Evolutionary conservation across 805 yeast species (phyloP).

Genomic region (Candida krabiensis): DNA sequence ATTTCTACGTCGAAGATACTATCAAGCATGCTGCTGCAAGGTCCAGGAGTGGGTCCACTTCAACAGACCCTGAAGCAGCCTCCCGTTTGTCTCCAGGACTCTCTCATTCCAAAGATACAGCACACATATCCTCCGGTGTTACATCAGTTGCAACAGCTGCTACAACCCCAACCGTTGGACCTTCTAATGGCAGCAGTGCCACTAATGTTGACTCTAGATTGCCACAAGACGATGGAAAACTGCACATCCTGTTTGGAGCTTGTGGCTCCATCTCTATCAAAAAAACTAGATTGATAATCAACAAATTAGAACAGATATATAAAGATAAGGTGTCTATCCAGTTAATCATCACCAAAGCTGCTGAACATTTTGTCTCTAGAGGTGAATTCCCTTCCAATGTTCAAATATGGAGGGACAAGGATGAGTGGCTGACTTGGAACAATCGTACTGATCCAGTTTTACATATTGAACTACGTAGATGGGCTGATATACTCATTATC

Average conservation of each 20-base stretch:
- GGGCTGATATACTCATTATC: conserved; percentile 59
- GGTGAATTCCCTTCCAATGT: conserved; percentile 48
- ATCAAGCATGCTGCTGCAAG: conserved; percentile 47
- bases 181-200: conserved; percentile 3
- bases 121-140: background rate
- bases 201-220: conserved; percentile 36
- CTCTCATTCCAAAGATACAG: conserved; percentile 8
- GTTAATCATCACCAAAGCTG: conserved; percentile 51
- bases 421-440: conserved; percentile 58
- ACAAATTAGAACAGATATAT: conserved; percentile 52
- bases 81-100: conserved; percentile 9
- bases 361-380: conserved; percentile 50
- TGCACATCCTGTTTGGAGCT: conserved; percentile 56
- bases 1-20: conserved; percentile 69
- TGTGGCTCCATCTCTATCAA: conserved; percentile 56
- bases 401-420: conserved; percentile 56
- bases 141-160: conserved; percentile 4
- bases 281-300: conserved; percentile 53
- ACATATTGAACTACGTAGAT: conserved; percentile 58
- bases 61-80: conserved; percentile 26
- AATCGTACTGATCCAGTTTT: conserved; percentile 57
- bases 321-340: conserved; percentile 53
- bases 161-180: conserved; percentile 2
- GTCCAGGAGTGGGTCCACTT: conserved; percentile 34
- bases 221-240: conserved; percentile 53